Evolutionary conservation across 352 stramenopile species (phyloP).

Genomic region (Pythium folliculosum): DNA sequence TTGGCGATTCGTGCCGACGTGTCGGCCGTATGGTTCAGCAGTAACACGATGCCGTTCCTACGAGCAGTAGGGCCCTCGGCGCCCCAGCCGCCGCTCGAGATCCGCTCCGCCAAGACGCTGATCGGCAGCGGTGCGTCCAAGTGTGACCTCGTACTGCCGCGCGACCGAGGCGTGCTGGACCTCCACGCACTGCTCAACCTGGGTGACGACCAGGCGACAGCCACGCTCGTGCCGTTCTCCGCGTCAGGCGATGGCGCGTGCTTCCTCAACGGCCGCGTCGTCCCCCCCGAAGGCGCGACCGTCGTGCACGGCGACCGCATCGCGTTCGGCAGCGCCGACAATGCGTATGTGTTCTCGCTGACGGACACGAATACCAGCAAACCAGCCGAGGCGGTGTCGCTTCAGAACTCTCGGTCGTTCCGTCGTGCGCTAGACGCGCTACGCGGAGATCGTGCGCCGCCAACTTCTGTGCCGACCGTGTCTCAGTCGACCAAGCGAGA

Average conservation of each 20-base stretch:
- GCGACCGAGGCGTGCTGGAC: slow-evolving; percentile 41
- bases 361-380: slow-evolving; percentile 9
- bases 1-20: too few relatives aligned
- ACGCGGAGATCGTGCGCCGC: slow-evolving; percentile 36
- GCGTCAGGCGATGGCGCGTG: slow-evolving; percentile 33
- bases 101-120: slow-evolving; percentile 65
- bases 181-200: slow-evolving; percentile 63
- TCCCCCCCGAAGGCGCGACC: slow-evolving; percentile 39
- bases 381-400: neutral
- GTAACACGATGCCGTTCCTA: slow-evolving; percentile 48
- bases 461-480: slow-evolving; percentile 6
- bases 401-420: slow-evolving; percentile 36
- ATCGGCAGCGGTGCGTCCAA: slow-evolving; percentile 45
- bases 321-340: slow-evolving; percentile 45
- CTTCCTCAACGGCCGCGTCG: slow-evolving; percentile 49
- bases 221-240: slow-evolving; percentile 60
- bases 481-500: slow-evolving; percentile 12
- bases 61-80: slow-evolving; percentile 4
- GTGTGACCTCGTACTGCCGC: slow-evolving; percentile 59
- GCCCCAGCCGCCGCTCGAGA: slow-evolving; percentile 30
- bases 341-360: slow-evolving; percentile 60
- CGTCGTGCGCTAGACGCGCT: slow-evolving; percentile 49
- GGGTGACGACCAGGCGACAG: slow-evolving; percentile 33
- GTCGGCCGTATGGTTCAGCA: neutral
- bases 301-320: slow-evolving; percentile 68